Conservation (phyloP, 345 rosid genomes). For the Citrus mangshanensis region DNA sequence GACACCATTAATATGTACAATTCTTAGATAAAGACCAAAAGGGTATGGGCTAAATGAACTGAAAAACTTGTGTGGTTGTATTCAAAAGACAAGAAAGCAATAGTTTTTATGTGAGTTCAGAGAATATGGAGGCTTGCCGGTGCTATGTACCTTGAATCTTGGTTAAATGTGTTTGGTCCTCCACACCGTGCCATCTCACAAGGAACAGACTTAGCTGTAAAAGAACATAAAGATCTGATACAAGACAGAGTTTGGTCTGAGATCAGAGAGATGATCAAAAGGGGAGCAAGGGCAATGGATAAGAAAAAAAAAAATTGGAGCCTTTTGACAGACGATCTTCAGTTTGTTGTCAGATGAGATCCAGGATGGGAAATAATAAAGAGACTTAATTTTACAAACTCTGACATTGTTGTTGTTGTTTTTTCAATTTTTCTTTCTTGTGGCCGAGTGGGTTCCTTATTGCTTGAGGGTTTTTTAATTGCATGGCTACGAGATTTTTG, state of each 20-base stretch:
- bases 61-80: slow-evolving; percentile 19
- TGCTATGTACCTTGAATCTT: slow-evolving; percentile 58
- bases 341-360: slow-evolving; percentile 44
- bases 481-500: slow-evolving; percentile 21
- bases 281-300: slow-evolving; percentile 25
- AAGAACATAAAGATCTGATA: slow-evolving; percentile 28
- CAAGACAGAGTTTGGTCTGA: slow-evolving; percentile 34
- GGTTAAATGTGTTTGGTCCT: slow-evolving; percentile 27
- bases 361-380: slow-evolving; percentile 34
- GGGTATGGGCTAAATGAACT: slow-evolving; percentile 65
- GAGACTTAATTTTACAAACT: slow-evolving; percentile 15
- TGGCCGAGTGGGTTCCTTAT: slow-evolving; percentile 12
- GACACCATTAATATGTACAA: slow-evolving; percentile 31
- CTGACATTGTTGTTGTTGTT: slow-evolving; percentile 39
- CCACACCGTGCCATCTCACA: slow-evolving; percentile 33
- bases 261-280: slow-evolving; percentile 27
- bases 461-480: not conserved
- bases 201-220: slow-evolving; percentile 51
- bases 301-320: too few species aligned
- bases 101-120: slow-evolving; percentile 46
- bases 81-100: slow-evolving; percentile 49
- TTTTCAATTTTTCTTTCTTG: slow-evolving; percentile 2
- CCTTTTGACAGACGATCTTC: slow-evolving; percentile 50
- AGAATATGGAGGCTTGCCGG: slow-evolving; percentile 44
- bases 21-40: slow-evolving; percentile 33